A percentile compares a stretch with the other conserved stretches of the same genome.
These are phyloP conservation scores for Starmera quercuum DNA, from an alignment of 805 yeast genomes.

Conservation along the genomic window DNA sequence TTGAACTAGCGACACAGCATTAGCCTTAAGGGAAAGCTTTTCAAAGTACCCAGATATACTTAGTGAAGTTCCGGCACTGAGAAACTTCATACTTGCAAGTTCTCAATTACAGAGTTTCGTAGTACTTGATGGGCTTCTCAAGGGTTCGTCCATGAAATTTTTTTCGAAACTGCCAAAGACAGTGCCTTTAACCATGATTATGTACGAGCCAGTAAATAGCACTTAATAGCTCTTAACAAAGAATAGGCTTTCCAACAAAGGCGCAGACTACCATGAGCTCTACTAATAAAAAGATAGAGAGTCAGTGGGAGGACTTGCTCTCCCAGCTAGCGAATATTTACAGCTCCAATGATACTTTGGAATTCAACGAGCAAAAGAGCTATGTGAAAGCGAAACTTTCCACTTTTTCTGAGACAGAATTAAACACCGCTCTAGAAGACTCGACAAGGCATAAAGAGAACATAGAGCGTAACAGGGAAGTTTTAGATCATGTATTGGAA, in stretches of 20 bases:
- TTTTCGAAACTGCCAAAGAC: no score
- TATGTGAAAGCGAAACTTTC: conserved; percentile 21
- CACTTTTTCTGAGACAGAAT: conserved; percentile 29
- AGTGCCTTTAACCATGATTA: no score
- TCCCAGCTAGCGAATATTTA: conserved; percentile 64
- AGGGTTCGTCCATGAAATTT: no score
- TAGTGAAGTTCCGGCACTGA: not conserved
- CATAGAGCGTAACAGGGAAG: conserved; percentile 41
- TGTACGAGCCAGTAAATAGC: no score
- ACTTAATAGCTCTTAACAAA: no score
- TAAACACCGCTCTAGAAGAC: conserved; percentile 31
- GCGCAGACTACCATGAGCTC: not conserved
- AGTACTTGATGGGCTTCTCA: no score
- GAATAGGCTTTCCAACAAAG: no score
- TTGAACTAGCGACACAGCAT: conserved; percentile 14
- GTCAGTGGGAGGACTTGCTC: conserved; percentile 62
- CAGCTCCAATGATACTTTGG: conserved; percentile 47
- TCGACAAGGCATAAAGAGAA: conserved; percentile 49
- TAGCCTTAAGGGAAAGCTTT: not conserved
- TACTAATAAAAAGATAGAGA: conserved; percentile 30
- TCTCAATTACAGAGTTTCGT: no score
- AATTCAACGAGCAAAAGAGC: conserved; percentile 36
- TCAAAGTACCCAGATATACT: not conserved
- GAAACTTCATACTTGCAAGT: no score
- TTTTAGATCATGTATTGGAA: conserved; percentile 32